Percentiles rank a stretch among this genome's conserved stretches.
Conservation (phyloP, 495 filamentous ascomycete species). For the Tuber calosporum region DNA sequence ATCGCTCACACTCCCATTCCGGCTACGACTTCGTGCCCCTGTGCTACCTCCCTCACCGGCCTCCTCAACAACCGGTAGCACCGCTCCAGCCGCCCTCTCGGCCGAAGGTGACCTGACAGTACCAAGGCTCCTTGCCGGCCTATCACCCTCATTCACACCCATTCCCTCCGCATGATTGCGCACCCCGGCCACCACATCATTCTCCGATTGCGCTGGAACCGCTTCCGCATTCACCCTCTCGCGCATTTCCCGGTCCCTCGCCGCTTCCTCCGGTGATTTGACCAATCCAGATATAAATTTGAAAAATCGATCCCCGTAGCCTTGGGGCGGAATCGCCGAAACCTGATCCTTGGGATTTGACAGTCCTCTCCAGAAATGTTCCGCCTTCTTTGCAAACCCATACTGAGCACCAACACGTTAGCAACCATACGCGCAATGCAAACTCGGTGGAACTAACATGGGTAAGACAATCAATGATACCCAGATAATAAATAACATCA, state of each 20-base stretch:
- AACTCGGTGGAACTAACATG: slow-evolving; percentile 56
- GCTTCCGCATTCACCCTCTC: slow-evolving; percentile 46
- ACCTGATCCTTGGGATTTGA: slow-evolving; percentile 74
- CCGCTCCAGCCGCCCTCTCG: slow-evolving; percentile 56
- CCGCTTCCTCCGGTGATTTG: slow-evolving; percentile 76
- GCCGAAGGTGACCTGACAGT: slow-evolving; percentile 50
- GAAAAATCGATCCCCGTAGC: slow-evolving; percentile 90
- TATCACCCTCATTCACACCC: slow-evolving; percentile 52
- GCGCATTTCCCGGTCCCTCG: slow-evolving; percentile 53
- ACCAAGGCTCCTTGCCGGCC: slow-evolving; percentile 49
- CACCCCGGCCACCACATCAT: slow-evolving; percentile 36
- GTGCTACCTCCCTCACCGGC: slow-evolving; percentile 71
- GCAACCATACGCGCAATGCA: slow-evolving; percentile 12
- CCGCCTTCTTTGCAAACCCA: slow-evolving; percentile 75
- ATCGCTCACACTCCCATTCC: slow-evolving; percentile 46
- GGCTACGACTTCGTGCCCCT: slow-evolving; percentile 48
- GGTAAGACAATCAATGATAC: slow-evolving; percentile 95
- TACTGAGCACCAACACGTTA: slow-evolving; percentile 54
- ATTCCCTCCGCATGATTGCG: slow-evolving; percentile 45
- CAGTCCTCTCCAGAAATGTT: slow-evolving; percentile 90
- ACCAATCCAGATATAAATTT: slow-evolving; percentile 86
- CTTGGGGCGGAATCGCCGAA: slow-evolving; percentile 82
- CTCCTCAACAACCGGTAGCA: slow-evolving; percentile 90
- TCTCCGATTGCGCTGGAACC: slow-evolving; percentile 42
- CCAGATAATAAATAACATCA: slow-evolving; percentile 94